Evolutionary conservation across 1,139 yeast genomes (phyloP).

Genomic region (Pichia sp.): DNA sequence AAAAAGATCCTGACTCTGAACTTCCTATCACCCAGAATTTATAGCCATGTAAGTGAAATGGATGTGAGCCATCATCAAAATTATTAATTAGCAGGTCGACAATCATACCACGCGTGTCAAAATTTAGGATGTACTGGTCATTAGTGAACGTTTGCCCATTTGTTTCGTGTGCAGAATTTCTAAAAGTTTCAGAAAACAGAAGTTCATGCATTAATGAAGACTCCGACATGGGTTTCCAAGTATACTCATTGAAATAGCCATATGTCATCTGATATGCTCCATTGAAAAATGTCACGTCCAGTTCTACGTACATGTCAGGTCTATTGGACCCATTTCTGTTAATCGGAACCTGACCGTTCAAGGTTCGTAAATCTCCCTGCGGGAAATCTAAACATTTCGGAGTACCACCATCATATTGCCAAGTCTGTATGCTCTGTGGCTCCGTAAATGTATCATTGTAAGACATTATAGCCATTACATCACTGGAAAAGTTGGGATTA

Average conservation of each 20-base stretch:
- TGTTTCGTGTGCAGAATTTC: constrained; percentile 6
- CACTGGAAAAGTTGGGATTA: constrained; percentile 35
- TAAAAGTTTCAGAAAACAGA: constrained; percentile 11
- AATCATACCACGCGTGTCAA: constrained; percentile 29
- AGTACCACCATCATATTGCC: constrained; percentile 35
- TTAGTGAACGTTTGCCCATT: constrained; percentile 10
- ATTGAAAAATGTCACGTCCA: constrained; percentile 27
- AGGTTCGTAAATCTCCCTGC: constrained; percentile 31
- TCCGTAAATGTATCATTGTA: constrained; percentile 28
- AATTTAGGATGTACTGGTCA: constrained; percentile 17
- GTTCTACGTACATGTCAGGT: constrained; percentile 25
- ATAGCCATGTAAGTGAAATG: constrained; percentile 75
- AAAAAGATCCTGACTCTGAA: constrained; percentile 33
- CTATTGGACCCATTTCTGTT: constrained; percentile 24
- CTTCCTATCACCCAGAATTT: constrained; percentile 37
- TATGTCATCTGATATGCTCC: constrained; percentile 16
- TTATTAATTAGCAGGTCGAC: constrained; percentile 64
- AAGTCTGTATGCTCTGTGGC: constrained; percentile 19
- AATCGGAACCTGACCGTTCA: constrained; percentile 24
- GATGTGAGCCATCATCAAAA: constrained; percentile 66
- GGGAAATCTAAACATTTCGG: constrained; percentile 34
- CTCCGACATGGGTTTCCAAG: constrained; percentile 12
- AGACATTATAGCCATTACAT: constrained; percentile 35
- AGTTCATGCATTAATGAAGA: constrained; percentile 19
- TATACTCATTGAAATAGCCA: constrained; percentile 19